Percentiles rank a stretch among this genome's conserved stretches.
These are phyloP conservation scores for Tylopilus cervinicoccineus DNA, from an alignment of 768 basidiomycete species.

Conservation along the genomic window DNA sequence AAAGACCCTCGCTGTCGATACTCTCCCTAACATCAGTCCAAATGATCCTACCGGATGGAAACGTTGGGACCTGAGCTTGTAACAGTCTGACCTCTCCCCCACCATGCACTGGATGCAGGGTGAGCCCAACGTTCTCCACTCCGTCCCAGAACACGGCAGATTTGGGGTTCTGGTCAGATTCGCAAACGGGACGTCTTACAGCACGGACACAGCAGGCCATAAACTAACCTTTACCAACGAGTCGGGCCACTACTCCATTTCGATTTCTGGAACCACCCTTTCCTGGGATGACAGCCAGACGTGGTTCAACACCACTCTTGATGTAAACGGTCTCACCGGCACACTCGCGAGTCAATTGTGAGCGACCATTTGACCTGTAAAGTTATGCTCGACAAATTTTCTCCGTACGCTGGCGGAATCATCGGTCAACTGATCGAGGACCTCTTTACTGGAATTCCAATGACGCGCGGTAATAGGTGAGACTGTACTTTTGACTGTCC, in stretches of 20 bases:
- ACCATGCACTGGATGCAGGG: conserved; percentile 13
- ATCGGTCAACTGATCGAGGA: background rate
- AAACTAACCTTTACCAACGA: conserved; percentile 2
- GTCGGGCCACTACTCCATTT: conserved; percentile 12
- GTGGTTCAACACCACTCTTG: conserved; percentile 12
- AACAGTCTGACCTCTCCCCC: background rate
- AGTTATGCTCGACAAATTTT: too few relatives aligned
- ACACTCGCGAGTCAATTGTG: conserved; percentile 6
- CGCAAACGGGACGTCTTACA: too few relatives aligned
- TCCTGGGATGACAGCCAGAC: conserved; percentile 14
- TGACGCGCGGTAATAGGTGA: too few relatives aligned
- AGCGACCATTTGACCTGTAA: background rate
- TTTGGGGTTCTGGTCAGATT: conserved; percentile 5
- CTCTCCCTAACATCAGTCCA: background rate
- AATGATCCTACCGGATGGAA: background rate
- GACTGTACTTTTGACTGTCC: too few relatives aligned
- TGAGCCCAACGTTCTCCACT: conserved; percentile 1
- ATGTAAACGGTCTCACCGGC: conserved; percentile 5
- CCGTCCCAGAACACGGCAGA: background rate
- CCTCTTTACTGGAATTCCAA: too few relatives aligned
- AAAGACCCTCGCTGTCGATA: conserved; percentile 6
- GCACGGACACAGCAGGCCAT: background rate
- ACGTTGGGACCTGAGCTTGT: conserved; percentile 9
- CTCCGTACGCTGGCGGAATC: background rate
- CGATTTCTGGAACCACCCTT: conserved; percentile 9